phyloP scores from a whole-genome alignment of 257 asterid genomes.

The Verbascum thapsus region DNA sequence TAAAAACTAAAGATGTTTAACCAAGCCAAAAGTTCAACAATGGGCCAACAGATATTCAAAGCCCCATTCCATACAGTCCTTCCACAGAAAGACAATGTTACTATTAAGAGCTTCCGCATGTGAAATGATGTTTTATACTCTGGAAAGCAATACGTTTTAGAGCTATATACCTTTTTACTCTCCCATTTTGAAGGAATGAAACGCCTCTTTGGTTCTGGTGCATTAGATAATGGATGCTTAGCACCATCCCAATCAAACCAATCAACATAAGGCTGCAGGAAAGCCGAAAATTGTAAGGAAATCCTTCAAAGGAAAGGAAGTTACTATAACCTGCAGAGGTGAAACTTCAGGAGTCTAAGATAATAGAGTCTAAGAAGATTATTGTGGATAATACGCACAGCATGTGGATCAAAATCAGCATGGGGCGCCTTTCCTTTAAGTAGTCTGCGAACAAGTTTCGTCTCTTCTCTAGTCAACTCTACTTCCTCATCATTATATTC shows the following conservation, averaged over 20 bases:
- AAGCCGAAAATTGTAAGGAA: constrained; percentile 21
- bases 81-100: constrained; percentile 15
- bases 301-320: constrained; percentile 25
- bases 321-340: constrained; percentile 12
- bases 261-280: constrained; percentile 78
- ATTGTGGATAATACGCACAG: constrained; percentile 54
- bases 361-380: background rate
- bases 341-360: background rate
- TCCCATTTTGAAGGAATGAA: constrained; percentile 96
- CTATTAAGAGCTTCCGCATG: constrained; percentile 13
- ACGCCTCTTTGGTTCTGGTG: constrained; percentile 98
- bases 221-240: constrained; percentile 84
- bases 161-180: constrained; percentile 62
- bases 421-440: constrained; percentile 91
- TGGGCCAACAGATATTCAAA: background rate
- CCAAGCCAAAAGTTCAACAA: constrained; percentile 10
- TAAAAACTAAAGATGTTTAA: background rate
- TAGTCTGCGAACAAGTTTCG: constrained; percentile 57
- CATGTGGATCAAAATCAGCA: constrained; percentile 86
- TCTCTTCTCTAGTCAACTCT: constrained; percentile 80
- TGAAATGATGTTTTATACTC: background rate
- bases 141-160: constrained; percentile 10
- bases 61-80: background rate
- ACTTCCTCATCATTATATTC: constrained; percentile 90
- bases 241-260: constrained; percentile 80